Conservation (phyloP, 768 basidiomycete genomes). For the Boletellus ananiceps region DNA sequence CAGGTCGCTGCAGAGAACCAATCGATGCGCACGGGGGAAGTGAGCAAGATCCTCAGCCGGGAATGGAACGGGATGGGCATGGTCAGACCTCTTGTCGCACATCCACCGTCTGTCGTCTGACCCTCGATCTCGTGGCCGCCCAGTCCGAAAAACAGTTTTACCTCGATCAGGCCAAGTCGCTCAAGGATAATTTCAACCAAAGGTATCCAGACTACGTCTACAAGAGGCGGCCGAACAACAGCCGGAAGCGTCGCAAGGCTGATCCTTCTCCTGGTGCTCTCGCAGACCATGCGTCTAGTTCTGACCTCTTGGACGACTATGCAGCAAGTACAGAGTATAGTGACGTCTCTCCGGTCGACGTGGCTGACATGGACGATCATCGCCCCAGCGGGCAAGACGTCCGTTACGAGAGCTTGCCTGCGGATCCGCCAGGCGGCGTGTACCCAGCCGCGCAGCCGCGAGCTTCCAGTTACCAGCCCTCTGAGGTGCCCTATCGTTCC, state of each 20-base stretch:
- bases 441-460: conserved; percentile 15
- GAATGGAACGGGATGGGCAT: conserved; percentile 81
- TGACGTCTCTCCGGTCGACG: conserved; percentile 40
- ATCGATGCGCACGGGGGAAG: conserved; percentile 86
- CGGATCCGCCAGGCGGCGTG: conserved; percentile 16
- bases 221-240: conserved; percentile 82
- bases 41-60: conserved; percentile 80
- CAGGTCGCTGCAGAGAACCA: conserved; percentile 86
- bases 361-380: conserved; percentile 21
- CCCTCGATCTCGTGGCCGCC: conserved; percentile 1
- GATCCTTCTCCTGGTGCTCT: conserved; percentile 31
- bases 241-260: conserved; percentile 55
- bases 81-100: conserved; percentile 39
- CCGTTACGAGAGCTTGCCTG: conserved; percentile 19
- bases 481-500: conserved; percentile 23
- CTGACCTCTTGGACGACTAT: conserved; percentile 33
- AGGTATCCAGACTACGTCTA: conserved; percentile 91
- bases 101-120: conserved; percentile 13
- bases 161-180: conserved; percentile 77
- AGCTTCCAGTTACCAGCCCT: conserved; percentile 22
- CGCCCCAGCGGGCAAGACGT: conserved; percentile 14
- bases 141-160: conserved; percentile 85
- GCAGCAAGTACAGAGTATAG: conserved; percentile 28
- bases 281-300: conserved; percentile 28
- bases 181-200: conserved; percentile 82